Conservation (phyloP, 108 stramenopile species). For the Pseudonitzschia delicatissima region DNA sequence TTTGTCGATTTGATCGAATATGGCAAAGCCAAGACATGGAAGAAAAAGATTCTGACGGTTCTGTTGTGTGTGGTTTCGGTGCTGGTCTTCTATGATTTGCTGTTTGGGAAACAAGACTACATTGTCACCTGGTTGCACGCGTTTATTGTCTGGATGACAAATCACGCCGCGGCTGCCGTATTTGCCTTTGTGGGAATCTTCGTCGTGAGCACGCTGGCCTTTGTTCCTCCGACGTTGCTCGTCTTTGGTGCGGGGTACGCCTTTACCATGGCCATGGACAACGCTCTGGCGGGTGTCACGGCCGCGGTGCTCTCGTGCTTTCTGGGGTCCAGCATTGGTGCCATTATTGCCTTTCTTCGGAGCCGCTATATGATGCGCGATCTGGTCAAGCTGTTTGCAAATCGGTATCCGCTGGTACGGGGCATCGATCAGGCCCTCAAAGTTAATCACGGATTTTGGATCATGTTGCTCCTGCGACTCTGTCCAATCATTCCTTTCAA, state of each 20-base stretch:
- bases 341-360: conserved; percentile 53
- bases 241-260: conserved; percentile 76
- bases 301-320: conserved; percentile 50
- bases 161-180: conserved; percentile 43
- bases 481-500: conserved; percentile 72
- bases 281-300: conserved; percentile 42
- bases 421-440: conserved; percentile 58
- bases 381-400: conserved; percentile 56
- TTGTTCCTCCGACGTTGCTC: conserved; percentile 66
- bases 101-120: conserved; percentile 24
- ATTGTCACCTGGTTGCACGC: conserved; percentile 11
- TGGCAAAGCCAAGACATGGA: conserved; percentile 31
- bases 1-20: conserved; percentile 19
- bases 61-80: conserved; percentile 6
- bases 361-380: conserved; percentile 74
- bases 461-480: conserved; percentile 57
- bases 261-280: conserved; percentile 43
- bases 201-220: conserved; percentile 58
- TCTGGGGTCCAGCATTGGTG: conserved; percentile 57
- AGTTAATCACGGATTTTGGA: conserved; percentile 56
- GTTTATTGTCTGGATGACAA: conserved; percentile 59
- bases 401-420: conserved; percentile 62
- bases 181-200: conserved; percentile 68
- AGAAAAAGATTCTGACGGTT: conserved; percentile 36
- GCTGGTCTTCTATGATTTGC: conserved; percentile 30